Evolutionary conservation across 2,329 filamentous ascomycete genomes (phyloP).

Genomic region (Cladosporium sp.): DNA sequence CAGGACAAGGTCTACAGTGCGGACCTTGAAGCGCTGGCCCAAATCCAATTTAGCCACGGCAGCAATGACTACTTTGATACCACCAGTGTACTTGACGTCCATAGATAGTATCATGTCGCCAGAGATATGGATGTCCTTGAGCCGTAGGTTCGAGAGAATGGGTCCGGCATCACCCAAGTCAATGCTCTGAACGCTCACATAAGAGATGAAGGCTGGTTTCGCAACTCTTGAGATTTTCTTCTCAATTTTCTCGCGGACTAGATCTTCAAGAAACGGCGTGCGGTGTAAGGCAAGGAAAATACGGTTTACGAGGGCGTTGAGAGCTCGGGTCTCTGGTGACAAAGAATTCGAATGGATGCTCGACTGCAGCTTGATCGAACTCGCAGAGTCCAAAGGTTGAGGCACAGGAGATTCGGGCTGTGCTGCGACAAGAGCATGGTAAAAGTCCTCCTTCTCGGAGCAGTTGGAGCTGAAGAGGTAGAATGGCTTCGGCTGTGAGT

Average conservation of each 20-base stretch:
- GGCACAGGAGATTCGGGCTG: constrained; percentile 61
- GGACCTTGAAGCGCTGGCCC: constrained; percentile 77
- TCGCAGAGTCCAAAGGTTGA: constrained; percentile 71
- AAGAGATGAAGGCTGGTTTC: constrained; percentile 81
- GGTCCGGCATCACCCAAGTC: constrained; percentile 82
- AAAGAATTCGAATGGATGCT: constrained; percentile 77
- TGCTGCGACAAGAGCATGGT: constrained; percentile 79
- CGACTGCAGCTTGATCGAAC: constrained; percentile 86
- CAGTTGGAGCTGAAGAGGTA: constrained; percentile 92
- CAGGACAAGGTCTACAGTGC: constrained; percentile 83
- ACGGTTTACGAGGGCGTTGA: constrained; percentile 85
- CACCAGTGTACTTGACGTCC: constrained; percentile 82
- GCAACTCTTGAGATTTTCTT: constrained; percentile 96
- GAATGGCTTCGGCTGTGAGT: constrained; percentile 62
- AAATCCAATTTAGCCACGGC: constrained; percentile 91
- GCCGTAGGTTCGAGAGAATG: constrained; percentile 77
- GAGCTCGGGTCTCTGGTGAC: constrained; percentile 81
- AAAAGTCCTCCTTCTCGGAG: constrained; percentile 97
- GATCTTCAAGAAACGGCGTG: constrained; percentile 71
- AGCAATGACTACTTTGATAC: constrained; percentile 81
- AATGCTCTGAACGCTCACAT: constrained; percentile 74
- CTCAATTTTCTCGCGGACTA: constrained; percentile 77
- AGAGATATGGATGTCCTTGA: constrained; percentile 85
- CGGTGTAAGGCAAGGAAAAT: constrained; percentile 84
- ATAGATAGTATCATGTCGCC: constrained; percentile 83